Conservation (phyloP, 2,329 filamentous ascomycete genomes). For the Claviceps maximensis region DNA sequence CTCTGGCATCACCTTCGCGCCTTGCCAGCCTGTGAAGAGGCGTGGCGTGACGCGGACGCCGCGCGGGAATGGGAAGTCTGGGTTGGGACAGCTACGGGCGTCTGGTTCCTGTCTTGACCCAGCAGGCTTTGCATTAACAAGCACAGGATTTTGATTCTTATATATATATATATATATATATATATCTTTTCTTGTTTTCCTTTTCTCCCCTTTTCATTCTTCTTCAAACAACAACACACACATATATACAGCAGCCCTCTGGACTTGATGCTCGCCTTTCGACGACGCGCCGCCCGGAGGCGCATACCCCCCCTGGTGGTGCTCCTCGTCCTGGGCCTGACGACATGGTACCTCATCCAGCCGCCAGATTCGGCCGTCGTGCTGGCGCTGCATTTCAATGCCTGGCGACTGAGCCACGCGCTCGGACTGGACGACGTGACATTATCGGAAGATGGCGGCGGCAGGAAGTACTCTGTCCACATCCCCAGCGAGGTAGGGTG, state of each 20-base stretch:
- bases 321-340: conserved; percentile 13
- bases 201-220: neutral
- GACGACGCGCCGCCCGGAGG: conserved; percentile 15
- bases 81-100: too few relatives aligned
- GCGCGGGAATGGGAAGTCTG: too few relatives aligned
- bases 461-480: conserved; percentile 28
- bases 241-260: too few relatives aligned
- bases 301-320: conserved; percentile 14
- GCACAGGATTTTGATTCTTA: too few relatives aligned
- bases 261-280: conserved; percentile 11
- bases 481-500: conserved; percentile 33
- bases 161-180: too few relatives aligned
- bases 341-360: conserved; percentile 16
- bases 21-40: too few relatives aligned
- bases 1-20: too few relatives aligned
- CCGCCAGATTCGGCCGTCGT: conserved; percentile 21
- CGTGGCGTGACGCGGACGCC: too few relatives aligned
- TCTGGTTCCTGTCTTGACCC: too few relatives aligned
- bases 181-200: neutral
- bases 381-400: conserved; percentile 22
- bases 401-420: conserved; percentile 17
- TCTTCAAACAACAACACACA: neutral
- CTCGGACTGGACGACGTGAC: conserved; percentile 10
- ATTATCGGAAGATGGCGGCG: conserved; percentile 14
- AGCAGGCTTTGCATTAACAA: too few relatives aligned